Base-by-base conservation (phyloP, 306 rosid genomes). In the Morella rubra region DNA sequence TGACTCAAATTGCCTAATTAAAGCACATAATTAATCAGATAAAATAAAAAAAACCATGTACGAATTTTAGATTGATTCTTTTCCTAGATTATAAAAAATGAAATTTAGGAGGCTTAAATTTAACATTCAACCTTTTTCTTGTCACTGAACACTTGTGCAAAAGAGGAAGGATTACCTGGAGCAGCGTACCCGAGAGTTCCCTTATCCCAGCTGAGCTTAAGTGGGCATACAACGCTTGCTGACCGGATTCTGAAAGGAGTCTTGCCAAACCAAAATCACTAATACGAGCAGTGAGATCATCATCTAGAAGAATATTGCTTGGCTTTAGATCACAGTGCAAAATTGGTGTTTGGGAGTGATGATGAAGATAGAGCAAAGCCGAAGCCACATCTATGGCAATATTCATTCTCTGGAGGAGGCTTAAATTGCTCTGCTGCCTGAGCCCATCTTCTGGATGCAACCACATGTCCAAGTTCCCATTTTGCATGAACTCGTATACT, bases 241-340 rank as follows among this genome's bases (percentile, higher is more conserved):
- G 45, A 4, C 20, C 19, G 4, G 51, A 68, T 9, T 22, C 41
- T 5, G 4, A 64, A 58, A 77, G 81, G 16, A 77, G 20, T 71
- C 76, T 59, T 58, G 81, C 72, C 8, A 77, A 46, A 61, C 76
- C 72, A 47, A 77, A 77, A 59, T 77, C 76, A 0, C 51, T 58
- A 24, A 77, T 42, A 44, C 55, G 76, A 41, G 71, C 81, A 13
- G 6, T 45, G 70, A 77, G 5, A 2, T 77, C 53, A 45, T 59
- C 69, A 37, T 71, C 76, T 0, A 77, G 55, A 65, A 77, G 75
- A 55, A 77, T 24, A 60, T 78, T 78, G 62, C 71, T 71, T 24
- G 81, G 81, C 51, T 78, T 71, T 5, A 71, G 64, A 78, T 78
- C 81, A 51, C 76, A 69, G 41, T 78, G 81, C n/a, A 78, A 56